Base-by-base conservation (phyloP, 352 stramenopile species). In the Pythium folliculosum region DNA sequence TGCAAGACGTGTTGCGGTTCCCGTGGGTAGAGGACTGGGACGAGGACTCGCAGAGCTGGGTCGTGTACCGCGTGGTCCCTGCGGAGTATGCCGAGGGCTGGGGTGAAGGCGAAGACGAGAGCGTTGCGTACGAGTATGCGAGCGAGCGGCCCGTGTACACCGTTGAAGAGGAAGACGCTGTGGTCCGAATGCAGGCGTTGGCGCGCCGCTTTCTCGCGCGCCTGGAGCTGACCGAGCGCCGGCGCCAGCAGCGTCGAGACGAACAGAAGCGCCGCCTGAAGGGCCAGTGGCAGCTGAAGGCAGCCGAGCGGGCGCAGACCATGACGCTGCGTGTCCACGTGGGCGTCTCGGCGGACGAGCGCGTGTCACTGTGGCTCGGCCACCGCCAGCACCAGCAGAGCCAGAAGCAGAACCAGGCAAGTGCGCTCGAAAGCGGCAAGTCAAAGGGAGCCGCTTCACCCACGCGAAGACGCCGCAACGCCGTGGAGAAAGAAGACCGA, bases 21-120 rank as follows among this genome's bases (percentile, higher is more conserved):
- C 78, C 80, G 4, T 95, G 83, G 56, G 35, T 71, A 0, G 80
- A 88, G 27, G 75, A 85, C 68, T 92, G 84, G 82, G 68, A 89
- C 59, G 78, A 84, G 2, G 44, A 57, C 6, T 38, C 53, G 16
- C 81, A 91, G 19, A 53, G 25, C 5, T 89, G 70, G 21, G 75
- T 78, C 19, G 88, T 88, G 40, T 80, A 56, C 43, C 55, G 54
- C 19, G 44, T 59, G 37, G 30, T 53, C 6, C 0, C 17, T 14
- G 23, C n/a, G 4, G 23, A n/a, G 30, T 4, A 52, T 13, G n/a
- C n/a, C n/a, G n/a, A n/a, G n/a, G n/a, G n/a, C n/a, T n/a, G n/a
- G n/a, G n/a, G n/a, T n/a, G n/a, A n/a, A n/a, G 16, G 37, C 22
- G 50, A 56, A 22, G 37, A 40, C 7, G 60, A 62, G 14, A 16